Percentiles rank a stretch among this genome's conserved stretches.
These are phyloP conservation scores for Candida suzukii DNA, from an alignment of 805 yeast genomes.

Conservation along the genomic window DNA sequence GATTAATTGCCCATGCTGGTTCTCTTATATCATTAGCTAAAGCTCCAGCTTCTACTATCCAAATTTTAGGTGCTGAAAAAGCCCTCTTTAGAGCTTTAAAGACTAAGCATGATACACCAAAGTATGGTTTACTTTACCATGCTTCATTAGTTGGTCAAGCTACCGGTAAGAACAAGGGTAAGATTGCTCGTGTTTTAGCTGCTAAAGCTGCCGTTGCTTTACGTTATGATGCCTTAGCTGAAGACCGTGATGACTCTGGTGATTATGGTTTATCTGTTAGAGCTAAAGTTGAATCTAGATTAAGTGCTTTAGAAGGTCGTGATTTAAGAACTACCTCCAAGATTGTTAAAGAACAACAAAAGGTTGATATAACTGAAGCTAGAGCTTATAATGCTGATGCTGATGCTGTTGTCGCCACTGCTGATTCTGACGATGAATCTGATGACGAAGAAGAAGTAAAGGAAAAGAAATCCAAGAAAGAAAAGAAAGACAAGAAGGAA, in stretches of 20 bases:
- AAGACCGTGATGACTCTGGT: conserved; percentile 94
- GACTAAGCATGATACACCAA: conserved; percentile 98
- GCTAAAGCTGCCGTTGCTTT: conserved; percentile 97
- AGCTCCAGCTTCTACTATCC: conserved; percentile 98
- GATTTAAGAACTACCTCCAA: conserved; percentile 87
- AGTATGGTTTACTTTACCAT: conserved; percentile 94
- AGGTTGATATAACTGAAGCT: conserved; percentile 79
- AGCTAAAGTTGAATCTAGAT: conserved; percentile 88
- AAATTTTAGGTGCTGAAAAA: conserved; percentile 98
- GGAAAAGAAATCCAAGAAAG: conserved; percentile 15
- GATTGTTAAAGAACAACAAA: conserved; percentile 75
- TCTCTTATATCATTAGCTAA: conserved; percentile 90
- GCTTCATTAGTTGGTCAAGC: conserved; percentile 98
- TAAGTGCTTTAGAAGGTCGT: conserved; percentile 94
- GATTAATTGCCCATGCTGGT: conserved; percentile 96
- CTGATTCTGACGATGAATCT: conserved; percentile 21
- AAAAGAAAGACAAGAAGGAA: conserved; percentile 17
- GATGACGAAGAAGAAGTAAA: conserved; percentile 25
- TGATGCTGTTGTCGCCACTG: conserved; percentile 46
- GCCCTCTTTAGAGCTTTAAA: conserved; percentile 97
- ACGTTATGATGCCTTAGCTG: conserved; percentile 94
- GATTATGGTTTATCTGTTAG: conserved; percentile 89
- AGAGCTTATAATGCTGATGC: conserved; percentile 94
- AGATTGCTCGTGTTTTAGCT: conserved; percentile 96
- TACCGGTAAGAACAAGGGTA: conserved; percentile 96